phyloP scores from a whole-genome alignment of 192 early-diverging fungal genomes.

The Rhizophagus sp. region DNA sequence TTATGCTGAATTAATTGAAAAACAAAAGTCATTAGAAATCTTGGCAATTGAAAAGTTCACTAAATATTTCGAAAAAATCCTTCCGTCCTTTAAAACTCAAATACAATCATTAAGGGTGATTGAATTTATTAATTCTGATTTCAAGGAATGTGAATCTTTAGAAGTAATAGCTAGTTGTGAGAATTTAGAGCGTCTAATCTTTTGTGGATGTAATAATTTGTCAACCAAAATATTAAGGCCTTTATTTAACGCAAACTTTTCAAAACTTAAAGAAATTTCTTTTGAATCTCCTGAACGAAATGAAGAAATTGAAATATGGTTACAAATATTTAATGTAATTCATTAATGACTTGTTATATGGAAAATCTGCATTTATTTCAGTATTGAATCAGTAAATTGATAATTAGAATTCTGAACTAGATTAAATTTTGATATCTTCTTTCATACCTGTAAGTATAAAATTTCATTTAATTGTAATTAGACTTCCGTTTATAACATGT shows the following conservation, averaged over 20 bases:
- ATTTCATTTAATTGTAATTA: too few relatives aligned
- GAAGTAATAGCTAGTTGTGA: neutral
- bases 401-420: too few relatives aligned
- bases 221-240: neutral
- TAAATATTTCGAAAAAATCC: neutral
- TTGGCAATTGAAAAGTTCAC: neutral
- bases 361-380: too few relatives aligned
- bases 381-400: too few relatives aligned
- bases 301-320: neutral
- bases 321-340: neutral
- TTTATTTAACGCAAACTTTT: neutral
- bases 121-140: neutral
- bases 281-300: neutral
- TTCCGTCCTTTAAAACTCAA: neutral
- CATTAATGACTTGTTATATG: too few relatives aligned
- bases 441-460: too few relatives aligned
- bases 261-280: neutral
- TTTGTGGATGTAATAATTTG: neutral
- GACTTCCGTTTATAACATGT: too few relatives aligned
- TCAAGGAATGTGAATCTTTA: neutral
- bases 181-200: neutral
- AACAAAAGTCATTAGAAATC: neutral
- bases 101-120: neutral
- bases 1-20: neutral
- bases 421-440: too few relatives aligned